Conservation (phyloP, 2,329 filamentous ascomycete genomes). For the Phyllachora maydis region DNA sequence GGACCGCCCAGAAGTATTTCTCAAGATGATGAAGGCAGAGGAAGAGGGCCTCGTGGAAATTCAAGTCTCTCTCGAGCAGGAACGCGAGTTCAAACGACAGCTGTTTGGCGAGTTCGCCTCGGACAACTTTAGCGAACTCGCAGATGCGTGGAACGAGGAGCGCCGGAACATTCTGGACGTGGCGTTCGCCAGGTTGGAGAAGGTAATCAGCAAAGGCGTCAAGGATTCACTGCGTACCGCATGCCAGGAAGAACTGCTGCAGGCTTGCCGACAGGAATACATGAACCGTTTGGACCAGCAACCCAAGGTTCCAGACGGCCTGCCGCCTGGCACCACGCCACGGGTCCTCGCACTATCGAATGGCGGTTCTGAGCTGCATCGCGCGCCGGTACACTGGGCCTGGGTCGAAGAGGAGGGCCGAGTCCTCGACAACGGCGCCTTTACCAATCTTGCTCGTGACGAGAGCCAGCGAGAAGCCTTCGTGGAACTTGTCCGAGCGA, state of each 20-base stretch:
- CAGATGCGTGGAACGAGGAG: slow-evolving; percentile 85
- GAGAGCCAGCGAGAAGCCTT: slow-evolving; percentile 49
- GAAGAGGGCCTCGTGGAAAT: slow-evolving; percentile 85
- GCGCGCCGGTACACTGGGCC: slow-evolving; percentile 75
- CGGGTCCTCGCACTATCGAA: slow-evolving; percentile 76
- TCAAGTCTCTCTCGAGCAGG: slow-evolving; percentile 54
- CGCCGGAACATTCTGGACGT: slow-evolving; percentile 68
- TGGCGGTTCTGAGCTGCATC: slow-evolving; percentile 49
- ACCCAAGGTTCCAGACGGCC: slow-evolving; percentile 84
- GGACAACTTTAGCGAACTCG: slow-evolving; percentile 86
- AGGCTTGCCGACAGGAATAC: slow-evolving; percentile 73
- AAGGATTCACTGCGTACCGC: slow-evolving; percentile 88
- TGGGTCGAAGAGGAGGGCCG: slow-evolving; percentile 88
- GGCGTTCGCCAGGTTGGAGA: slow-evolving; percentile 64
- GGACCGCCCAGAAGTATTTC: slow-evolving; percentile 67
- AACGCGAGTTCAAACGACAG: slow-evolving; percentile 53
- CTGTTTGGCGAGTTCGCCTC: slow-evolving; percentile 75
- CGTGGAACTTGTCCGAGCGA: slow-evolving; percentile 56
- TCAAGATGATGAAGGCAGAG: slow-evolving; percentile 96
- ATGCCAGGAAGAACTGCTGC: slow-evolving; percentile 84
- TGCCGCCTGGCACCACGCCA: slow-evolving; percentile 72
- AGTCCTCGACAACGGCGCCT: slow-evolving; percentile 74
- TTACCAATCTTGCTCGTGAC: slow-evolving; percentile 55
- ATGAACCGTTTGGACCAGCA: slow-evolving; percentile 83
- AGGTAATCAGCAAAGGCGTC: slow-evolving; percentile 71